Conservation (phyloP, 148 eudicot species). For the Rhododendron williamsianum region DNA sequence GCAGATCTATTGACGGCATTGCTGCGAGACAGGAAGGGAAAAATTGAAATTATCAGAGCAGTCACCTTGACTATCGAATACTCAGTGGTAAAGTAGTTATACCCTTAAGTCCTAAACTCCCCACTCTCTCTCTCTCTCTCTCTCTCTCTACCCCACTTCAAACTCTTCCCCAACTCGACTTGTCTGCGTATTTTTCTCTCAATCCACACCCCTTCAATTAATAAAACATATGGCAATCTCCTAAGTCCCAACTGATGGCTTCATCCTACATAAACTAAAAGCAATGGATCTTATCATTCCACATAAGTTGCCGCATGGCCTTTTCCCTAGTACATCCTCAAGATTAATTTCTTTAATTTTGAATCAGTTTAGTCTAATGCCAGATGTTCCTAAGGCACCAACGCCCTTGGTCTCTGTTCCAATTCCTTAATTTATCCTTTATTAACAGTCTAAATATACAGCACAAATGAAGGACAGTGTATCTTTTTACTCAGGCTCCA, state of each 20-base stretch:
- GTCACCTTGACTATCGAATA: conserved; percentile 2
- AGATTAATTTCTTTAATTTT: background rate
- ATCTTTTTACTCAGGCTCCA: no score
- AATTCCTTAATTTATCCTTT: no score
- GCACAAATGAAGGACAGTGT: no score
- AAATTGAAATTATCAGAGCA: background rate
- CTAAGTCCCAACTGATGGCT: background rate
- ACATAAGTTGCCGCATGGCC: background rate
- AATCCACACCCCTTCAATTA: no score
- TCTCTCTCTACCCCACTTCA: no score
- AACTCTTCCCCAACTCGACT: no score
- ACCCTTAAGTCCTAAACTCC: no score
- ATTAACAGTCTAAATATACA: no score
- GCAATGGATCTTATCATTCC: background rate
- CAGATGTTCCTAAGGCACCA: background rate
- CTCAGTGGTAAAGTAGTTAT: background rate
- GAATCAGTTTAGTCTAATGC: background rate
- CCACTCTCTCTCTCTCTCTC: no score
- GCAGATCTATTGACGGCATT: conserved; percentile 39
- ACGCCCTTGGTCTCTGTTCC: no score
- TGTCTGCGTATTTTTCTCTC: no score
- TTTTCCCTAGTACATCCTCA: background rate
- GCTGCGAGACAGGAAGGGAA: conserved; percentile 6
- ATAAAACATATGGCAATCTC: background rate
- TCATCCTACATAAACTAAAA: background rate